Conservation (phyloP, 2,329 filamentous ascomycete species). For the Cladophialophora psammophila region DNA sequence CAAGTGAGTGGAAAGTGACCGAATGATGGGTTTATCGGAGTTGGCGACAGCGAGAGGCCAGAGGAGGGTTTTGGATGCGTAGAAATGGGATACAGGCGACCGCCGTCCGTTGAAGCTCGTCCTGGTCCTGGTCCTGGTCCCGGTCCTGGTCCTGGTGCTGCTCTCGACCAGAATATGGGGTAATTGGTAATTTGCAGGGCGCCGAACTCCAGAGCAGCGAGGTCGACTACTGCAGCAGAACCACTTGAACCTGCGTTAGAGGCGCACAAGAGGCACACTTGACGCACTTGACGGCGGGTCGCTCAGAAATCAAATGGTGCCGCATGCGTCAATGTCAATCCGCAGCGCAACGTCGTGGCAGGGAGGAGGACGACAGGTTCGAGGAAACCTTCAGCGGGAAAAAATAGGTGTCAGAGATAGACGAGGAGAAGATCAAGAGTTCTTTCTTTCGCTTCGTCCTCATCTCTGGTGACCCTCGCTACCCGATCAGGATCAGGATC, state of each 20-base stretch:
- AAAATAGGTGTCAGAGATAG: constrained; percentile 17
- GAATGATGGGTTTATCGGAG: background rate
- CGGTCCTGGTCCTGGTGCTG: background rate
- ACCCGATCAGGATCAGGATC: background rate
- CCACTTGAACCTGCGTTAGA: constrained; percentile 25
- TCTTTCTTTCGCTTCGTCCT: constrained; percentile 13
- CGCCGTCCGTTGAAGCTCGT: constrained; percentile 1
- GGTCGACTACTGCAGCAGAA: constrained; percentile 20
- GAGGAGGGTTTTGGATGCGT: background rate
- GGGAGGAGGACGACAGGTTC: constrained; percentile 8
- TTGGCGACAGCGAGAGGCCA: background rate
- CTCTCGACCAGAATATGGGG: constrained; percentile 12
- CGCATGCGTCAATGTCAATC: background rate
- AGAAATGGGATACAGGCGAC: background rate
- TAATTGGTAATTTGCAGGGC: constrained; percentile 3
- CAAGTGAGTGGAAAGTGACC: constrained; percentile 3
- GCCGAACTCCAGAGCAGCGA: constrained; percentile 9
- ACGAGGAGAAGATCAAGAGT: constrained; percentile 20
- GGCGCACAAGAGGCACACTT: constrained; percentile 8
- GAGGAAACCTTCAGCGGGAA: constrained; percentile 8
- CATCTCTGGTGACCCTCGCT: constrained; percentile 12
- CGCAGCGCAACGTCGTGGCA: background rate
- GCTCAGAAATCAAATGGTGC: background rate
- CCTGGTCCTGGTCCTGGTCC: too few species aligned
- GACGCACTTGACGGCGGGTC: constrained; percentile 9